Evolutionary conservation across 306 rosid genomes (phyloP).

Genomic region (Lotus japonicus): DNA sequence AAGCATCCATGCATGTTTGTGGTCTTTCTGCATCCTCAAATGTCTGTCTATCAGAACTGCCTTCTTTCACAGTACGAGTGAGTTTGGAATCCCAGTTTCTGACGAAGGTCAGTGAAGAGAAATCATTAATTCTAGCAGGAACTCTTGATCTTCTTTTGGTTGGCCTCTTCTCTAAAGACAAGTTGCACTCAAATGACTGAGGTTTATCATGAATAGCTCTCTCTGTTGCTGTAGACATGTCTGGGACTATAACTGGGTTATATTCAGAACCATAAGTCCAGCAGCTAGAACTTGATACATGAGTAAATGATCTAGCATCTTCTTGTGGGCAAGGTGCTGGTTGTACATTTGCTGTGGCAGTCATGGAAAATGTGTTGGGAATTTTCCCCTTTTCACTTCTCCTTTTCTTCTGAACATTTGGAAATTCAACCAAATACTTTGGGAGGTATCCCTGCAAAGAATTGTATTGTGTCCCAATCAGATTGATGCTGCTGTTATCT

Average conservation of each 20-base stretch:
- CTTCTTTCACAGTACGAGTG: constrained; percentile 19
- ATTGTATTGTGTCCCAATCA: constrained; percentile 29
- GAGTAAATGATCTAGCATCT: constrained; percentile 19
- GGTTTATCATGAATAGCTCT: constrained; percentile 18
- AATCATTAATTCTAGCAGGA: constrained; percentile 30
- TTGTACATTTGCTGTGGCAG: constrained; percentile 19
- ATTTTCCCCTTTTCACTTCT: constrained; percentile 48
- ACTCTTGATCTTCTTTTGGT: constrained; percentile 56
- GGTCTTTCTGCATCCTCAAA: constrained; percentile 28
- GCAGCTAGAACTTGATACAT: constrained; percentile 24
- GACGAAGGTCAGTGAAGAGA: constrained; percentile 26
- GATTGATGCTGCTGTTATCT: constrained; percentile 30
- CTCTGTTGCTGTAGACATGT: constrained; percentile 4
- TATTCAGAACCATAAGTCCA: constrained; percentile 31
- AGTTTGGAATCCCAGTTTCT: constrained; percentile 19
- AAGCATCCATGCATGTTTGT: constrained; percentile 44
- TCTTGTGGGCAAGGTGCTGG: constrained; percentile 18
- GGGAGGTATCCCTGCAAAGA: constrained; percentile 27
- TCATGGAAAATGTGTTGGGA: constrained; percentile 18
- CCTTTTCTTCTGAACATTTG: constrained; percentile 45
- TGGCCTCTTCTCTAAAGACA: constrained; percentile 28
- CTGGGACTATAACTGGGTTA: constrained; percentile 19
- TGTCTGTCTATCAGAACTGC: constrained; percentile 18
- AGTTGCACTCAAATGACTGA: constrained; percentile 22
- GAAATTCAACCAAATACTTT: constrained; percentile 38